A percentile compares a stretch with the other conserved stretches of the same genome.
Conservation (phyloP, 345 rosid genomes). For the Populus nigra region DNA sequence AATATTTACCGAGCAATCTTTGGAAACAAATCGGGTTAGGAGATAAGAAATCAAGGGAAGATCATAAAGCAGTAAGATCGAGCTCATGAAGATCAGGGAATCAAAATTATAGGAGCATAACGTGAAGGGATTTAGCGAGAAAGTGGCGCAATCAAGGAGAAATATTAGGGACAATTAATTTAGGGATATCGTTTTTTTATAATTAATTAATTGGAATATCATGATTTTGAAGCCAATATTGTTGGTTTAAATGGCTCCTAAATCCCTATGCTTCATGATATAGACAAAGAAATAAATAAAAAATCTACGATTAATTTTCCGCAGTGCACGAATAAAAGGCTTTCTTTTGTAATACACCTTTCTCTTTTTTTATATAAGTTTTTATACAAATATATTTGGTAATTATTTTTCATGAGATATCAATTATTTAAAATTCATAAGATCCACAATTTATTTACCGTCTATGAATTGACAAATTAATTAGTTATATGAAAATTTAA, state of each 20-base stretch:
- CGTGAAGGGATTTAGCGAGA: neutral
- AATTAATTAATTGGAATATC: neutral
- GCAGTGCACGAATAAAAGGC: neutral
- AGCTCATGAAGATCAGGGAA: neutral
- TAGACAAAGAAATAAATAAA: neutral
- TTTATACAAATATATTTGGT: too few relatives aligned
- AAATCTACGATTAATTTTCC: neutral
- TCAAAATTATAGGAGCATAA: neutral
- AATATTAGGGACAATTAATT: neutral
- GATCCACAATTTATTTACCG: too few relatives aligned
- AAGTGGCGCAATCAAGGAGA: neutral
- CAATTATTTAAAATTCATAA: too few relatives aligned
- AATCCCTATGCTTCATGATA: neutral
- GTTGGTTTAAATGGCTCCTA: neutral
- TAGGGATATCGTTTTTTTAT: neutral
- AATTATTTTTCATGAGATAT: too few relatives aligned
- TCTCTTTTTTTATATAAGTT: too few relatives aligned
- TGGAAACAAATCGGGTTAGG: neutral
- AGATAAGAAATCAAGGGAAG: neutral
- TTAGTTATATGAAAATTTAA: too few relatives aligned
- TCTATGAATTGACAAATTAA: too few relatives aligned
- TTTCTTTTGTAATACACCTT: too few relatives aligned
- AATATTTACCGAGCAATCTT: neutral
- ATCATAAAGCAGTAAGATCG: neutral
- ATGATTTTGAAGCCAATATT: neutral